These are phyloP conservation scores for Neonectria neomacrospora DNA, from an alignment of 2,329 filamentous ascomycete species.

Conservation along the genomic window DNA sequence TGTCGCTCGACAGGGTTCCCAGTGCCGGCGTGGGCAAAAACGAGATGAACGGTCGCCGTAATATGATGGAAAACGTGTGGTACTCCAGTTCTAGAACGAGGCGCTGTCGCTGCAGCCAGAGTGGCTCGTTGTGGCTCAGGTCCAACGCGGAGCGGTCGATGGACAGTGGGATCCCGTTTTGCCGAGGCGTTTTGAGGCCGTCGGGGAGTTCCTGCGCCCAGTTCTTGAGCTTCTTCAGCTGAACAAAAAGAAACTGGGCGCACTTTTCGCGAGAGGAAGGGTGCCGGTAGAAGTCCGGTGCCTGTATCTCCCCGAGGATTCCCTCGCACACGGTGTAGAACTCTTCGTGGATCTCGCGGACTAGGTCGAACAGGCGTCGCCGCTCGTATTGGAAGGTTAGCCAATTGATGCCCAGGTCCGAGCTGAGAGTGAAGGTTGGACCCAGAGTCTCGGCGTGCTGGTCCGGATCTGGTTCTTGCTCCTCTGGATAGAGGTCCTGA, in stretches of 20 bases:
- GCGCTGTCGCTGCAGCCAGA: conserved; percentile 56
- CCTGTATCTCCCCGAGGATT: conserved; percentile 28
- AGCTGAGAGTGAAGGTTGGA: conserved; percentile 32
- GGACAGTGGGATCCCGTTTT: conserved; percentile 51
- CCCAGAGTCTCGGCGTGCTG: conserved; percentile 25
- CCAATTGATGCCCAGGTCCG: conserved; percentile 33
- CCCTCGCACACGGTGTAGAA: conserved; percentile 31
- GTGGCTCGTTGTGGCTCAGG: conserved; percentile 50
- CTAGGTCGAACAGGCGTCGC: conserved; percentile 28
- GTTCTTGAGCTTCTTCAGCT: conserved; percentile 44
- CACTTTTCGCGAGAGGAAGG: conserved; percentile 41
- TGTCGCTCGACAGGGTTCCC: conserved; percentile 42
- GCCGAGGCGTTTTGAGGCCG: conserved; percentile 51
- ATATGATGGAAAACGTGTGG: conserved; percentile 52
- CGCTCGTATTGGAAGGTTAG: conserved; percentile 37
- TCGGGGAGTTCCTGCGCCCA: conserved; percentile 50
- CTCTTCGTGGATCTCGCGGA: conserved; percentile 33
- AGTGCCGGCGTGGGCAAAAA: conserved; percentile 47
- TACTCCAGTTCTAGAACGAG: conserved; percentile 57
- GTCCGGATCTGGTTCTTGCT: conserved; percentile 23
- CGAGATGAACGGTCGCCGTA: conserved; percentile 54
- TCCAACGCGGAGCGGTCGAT: conserved; percentile 49
- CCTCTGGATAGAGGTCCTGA: not conserved
- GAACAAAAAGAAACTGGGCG: conserved; percentile 43
- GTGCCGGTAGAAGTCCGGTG: conserved; percentile 40